A percentile compares a stretch with the other conserved stretches of the same genome.
Conservation (phyloP, 441 rosid genomes). For the Erodium trifolium region DNA sequence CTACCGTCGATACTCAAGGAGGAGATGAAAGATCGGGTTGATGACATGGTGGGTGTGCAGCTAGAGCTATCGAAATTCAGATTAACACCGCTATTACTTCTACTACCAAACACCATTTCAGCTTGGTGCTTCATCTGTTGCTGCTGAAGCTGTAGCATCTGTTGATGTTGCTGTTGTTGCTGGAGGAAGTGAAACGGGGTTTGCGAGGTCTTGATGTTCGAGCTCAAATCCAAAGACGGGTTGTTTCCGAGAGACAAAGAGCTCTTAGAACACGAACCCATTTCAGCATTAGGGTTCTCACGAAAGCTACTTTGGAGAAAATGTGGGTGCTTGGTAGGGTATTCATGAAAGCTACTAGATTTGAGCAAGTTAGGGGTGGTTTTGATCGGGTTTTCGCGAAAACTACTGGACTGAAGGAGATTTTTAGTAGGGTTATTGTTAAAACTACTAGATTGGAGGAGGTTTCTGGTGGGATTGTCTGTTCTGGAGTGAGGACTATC, state of each 20-base stretch:
- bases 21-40: constrained; percentile 58
- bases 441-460: constrained; percentile 32
- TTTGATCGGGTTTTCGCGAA: background rate
- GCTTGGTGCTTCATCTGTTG: constrained; percentile 54
- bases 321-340: constrained; percentile 34
- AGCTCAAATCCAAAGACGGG: no score
- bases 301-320: no score
- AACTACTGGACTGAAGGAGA: background rate
- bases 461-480: constrained; percentile 39
- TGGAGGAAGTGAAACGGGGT: constrained; percentile 24
- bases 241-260: no score
- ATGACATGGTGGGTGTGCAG: constrained; percentile 66
- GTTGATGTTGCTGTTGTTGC: constrained; percentile 24
- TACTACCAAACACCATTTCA: constrained; percentile 51
- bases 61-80: constrained; percentile 60
- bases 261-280: no score
- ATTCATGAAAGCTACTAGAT: no score
- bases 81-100: constrained; percentile 56
- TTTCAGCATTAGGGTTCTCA: no score
- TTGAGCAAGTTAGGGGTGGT: no score
- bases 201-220: background rate
- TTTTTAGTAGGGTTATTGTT: background rate
- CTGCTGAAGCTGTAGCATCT: constrained; percentile 27
- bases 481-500: constrained; percentile 38
- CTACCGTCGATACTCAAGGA: constrained; percentile 70